Base-by-base conservation (phyloP, 1,284 basidiomycete species). In the Leccinum griseonigrum region DNA sequence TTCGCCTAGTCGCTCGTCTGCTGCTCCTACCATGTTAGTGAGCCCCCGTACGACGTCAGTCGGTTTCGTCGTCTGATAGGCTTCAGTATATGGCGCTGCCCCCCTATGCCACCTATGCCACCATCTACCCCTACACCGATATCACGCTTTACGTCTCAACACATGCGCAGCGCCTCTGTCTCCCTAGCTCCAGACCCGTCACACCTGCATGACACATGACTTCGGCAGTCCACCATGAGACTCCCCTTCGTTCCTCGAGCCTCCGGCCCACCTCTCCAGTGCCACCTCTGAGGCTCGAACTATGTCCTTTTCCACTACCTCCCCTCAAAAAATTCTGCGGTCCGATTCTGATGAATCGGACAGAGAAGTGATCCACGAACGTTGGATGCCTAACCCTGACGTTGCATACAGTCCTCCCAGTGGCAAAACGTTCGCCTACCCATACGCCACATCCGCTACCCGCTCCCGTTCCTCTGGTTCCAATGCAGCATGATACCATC, bases 261-360 rank as follows among this genome's bases (percentile, higher is more conserved):
- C 67, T 76, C 56, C 75, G 74, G 26, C 60, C 75, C 8, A 77
- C 75, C 57, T 78, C 77, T 22, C 79, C 78, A 5, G 74, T 76
- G 56, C 77, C 77, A 62, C 79, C 7, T 79, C 80, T 18, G 81
- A 80, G 66, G 76, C 81, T 14, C 78, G 83, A 36, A 70, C 76
- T 26, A 73, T 81, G 63, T 79, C 82, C 1, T 71, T 72, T 54
- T 61, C 75, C 34, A 60, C 70, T 16, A 73, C 79, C n/a, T 78
- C 79, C 50, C 80, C 83, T 55, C 76, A 78, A 55, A 80, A 80
- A 75, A 79, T 83, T 69, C 67, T 71, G 51, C 77, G 83, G 56
- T 79, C 80, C 34, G 75, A 81, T 60, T 83, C 83, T 48, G 83
- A 84, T 65, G 83, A 85, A 74, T 83, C 72, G 57, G 74, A 73